Conservation (phyloP, 139 green algal genomes). For the Tetraselmis striata region DNA sequence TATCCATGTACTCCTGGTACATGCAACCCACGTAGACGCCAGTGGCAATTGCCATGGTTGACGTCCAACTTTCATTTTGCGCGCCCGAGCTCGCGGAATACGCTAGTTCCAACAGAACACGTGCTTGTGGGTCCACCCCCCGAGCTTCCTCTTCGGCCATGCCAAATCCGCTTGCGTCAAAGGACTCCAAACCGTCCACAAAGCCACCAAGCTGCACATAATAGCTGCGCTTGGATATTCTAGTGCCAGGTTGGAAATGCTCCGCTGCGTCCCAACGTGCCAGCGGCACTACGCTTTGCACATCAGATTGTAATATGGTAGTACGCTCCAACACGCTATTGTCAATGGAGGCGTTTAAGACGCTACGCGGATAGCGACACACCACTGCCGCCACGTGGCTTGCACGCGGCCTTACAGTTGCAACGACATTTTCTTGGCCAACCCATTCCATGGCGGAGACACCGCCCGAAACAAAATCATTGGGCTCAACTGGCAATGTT, state of each 20-base stretch:
- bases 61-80: background rate
- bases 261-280: conserved; percentile 29
- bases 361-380: background rate
- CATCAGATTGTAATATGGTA: background rate
- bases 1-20: conserved; percentile 37
- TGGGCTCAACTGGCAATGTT: too few species aligned
- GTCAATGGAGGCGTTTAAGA: background rate
- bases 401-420: background rate
- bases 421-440: background rate
- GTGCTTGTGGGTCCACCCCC: background rate
- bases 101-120: conserved; percentile 1
- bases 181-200: conserved; percentile 41
- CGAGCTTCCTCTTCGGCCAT: conserved; percentile 43
- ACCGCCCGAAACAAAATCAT: background rate
- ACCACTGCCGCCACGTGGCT: background rate
- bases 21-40: conserved; percentile 48
- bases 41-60: background rate
- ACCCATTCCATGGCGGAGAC: background rate
- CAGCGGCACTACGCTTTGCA: conserved; percentile 17
- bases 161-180: conserved; percentile 55
- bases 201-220: conserved; percentile 47
- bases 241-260: conserved; percentile 10
- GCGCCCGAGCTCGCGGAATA: background rate
- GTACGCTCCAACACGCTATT: background rate
- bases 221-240: background rate